phyloP scores from a whole-genome alignment of 2,329 filamentous ascomycete species.

The Rhinocladiella similis region DNA sequence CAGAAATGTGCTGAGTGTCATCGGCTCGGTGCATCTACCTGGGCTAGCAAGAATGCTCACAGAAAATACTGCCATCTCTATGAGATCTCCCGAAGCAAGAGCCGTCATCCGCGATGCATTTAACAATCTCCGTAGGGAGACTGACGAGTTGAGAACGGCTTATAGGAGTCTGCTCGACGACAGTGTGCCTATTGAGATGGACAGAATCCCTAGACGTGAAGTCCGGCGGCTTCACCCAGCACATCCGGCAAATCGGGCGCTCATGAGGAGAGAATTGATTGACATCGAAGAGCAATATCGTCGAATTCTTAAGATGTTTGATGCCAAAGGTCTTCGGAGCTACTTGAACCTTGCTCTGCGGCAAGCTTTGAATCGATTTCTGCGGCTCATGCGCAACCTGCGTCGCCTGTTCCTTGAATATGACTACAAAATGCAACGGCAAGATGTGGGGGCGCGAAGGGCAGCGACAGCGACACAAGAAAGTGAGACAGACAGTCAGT shows the following conservation, averaged over 20 bases:
- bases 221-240: background rate
- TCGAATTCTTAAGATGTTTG: slow-evolving; percentile 6
- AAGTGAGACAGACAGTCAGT: slow-evolving; percentile 1
- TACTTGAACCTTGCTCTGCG: slow-evolving; percentile 10
- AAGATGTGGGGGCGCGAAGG: too few relatives aligned
- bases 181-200: background rate
- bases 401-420: slow-evolving; percentile 9
- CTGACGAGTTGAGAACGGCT: background rate
- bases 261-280: slow-evolving; percentile 2
- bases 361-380: slow-evolving; percentile 6
- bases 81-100: background rate
- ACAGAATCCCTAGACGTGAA: background rate
- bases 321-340: background rate
- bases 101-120: background rate
- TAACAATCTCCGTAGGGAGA: background rate
- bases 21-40: too few relatives aligned
- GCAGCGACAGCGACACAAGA: background rate
- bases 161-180: background rate
- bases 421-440: background rate
- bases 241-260: background rate
- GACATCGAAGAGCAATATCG: slow-evolving; percentile 2
- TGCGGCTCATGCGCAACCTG: slow-evolving; percentile 13
- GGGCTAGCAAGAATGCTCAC: too few relatives aligned
- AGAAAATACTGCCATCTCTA: too few relatives aligned
- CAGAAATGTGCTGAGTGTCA: too few relatives aligned